Evolutionary conservation across 169 alveolate genomes (phyloP).

Genomic region (Nephromyces sp.): DNA sequence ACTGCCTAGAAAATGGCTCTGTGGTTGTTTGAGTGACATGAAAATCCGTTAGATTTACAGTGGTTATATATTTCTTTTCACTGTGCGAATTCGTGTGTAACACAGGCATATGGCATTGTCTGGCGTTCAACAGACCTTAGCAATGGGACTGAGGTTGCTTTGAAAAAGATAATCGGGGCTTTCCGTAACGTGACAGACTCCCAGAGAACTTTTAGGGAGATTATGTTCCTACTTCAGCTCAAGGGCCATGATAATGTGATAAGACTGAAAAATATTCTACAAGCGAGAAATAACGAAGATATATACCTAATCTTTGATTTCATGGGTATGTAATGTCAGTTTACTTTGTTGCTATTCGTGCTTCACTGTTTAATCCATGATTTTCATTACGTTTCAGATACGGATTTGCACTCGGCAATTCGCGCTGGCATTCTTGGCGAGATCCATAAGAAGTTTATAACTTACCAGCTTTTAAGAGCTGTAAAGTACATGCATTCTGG

Average conservation of each 20-base stretch:
- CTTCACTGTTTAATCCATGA: not conserved
- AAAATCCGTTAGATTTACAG: too few species aligned
- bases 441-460: slow-evolving; percentile 71
- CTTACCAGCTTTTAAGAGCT: slow-evolving; percentile 72
- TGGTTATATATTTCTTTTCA: too few species aligned
- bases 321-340: slow-evolving; percentile 51
- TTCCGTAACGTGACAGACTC: slow-evolving; percentile 98
- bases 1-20: too few species aligned
- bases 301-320: slow-evolving; percentile 92
- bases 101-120: slow-evolving; percentile 93
- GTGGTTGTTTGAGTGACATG: too few species aligned
- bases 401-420: slow-evolving; percentile 96
- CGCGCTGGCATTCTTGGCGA: slow-evolving; percentile 90
- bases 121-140: slow-evolving; percentile 91
- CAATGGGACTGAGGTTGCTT: slow-evolving; percentile 90
- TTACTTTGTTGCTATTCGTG: not conserved
- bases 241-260: slow-evolving; percentile 89
- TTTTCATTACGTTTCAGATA: slow-evolving; percentile 31
- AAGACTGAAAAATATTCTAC: slow-evolving; percentile 77
- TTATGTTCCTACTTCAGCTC: slow-evolving; percentile 86
- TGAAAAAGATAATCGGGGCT: slow-evolving; percentile 97
- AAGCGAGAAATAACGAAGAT: slow-evolving; percentile 94
- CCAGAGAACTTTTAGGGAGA: slow-evolving; percentile 96
- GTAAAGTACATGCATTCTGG: slow-evolving; percentile 81
- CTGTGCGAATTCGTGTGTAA: not conserved